These are phyloP conservation scores for Pelomyxa schiedti DNA, from an alignment of 78 protist species.

Conservation along the genomic window DNA sequence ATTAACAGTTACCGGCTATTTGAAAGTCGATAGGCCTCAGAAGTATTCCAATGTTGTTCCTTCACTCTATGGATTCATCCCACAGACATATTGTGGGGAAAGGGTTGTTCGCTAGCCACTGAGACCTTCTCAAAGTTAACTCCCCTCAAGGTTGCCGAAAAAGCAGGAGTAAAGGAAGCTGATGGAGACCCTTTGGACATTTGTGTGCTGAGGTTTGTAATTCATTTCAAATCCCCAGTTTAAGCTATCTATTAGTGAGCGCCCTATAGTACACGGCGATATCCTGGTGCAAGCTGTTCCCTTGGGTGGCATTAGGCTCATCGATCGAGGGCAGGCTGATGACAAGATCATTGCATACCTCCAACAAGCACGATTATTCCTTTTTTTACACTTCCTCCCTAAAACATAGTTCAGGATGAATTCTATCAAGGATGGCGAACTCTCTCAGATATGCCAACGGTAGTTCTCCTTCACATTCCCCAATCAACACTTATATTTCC, in stretches of 20 bases:
- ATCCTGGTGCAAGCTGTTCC: background rate
- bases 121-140: background rate
- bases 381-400: no score
- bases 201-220: background rate
- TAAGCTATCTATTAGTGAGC: no score
- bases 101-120: no score
- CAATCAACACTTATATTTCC: no score
- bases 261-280: background rate
- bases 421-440: background rate
- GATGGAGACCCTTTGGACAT: background rate
- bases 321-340: constrained; percentile 2
- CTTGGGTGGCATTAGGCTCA: background rate
- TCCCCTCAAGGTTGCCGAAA: background rate
- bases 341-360: constrained; percentile 7
- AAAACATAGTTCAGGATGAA: background rate
- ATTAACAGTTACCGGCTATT: background rate
- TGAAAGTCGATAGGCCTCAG: constrained; percentile 1
- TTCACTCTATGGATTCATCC: background rate
- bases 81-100: background rate
- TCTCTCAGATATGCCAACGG: background rate
- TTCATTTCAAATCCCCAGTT: no score
- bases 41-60: background rate
- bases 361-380: no score
- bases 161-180: background rate
- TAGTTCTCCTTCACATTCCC: no score